Base-by-base conservation (phyloP, 192 early-diverging fungal species). In the Dimargaris cristalligena region DNA sequence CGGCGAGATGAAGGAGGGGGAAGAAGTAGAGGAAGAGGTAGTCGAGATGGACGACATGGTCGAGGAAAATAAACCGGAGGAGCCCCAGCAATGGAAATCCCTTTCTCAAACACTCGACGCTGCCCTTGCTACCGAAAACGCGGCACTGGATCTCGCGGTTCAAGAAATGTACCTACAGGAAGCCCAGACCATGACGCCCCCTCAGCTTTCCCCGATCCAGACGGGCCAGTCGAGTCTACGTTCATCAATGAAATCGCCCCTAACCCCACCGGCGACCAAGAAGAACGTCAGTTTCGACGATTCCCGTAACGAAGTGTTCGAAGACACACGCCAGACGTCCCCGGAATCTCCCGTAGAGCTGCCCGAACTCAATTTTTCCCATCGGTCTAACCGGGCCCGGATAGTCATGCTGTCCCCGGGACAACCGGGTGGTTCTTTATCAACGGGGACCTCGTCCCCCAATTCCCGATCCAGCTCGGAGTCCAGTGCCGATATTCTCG, bases 391-490 rank as follows among this genome's bases (percentile, higher is more conserved):
- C n/a, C n/a, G n/a, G n/a, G 20, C 48, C 20, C 48, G 48, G 4
- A 50, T 50, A 13, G 48, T 50, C 22, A 50, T 50, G 48, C 26
- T 50, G 48, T n/a, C 48, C 9, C 48, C 48, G 26, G 48, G 48
- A 4, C 10, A n/a, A 8, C 23, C 4, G 47, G 23, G n/a, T 22
- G 47, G 47, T 22, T 4, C 47, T 22, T 9, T 4, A 13, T 6
- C 13, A 9, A 48, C 10, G 6, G 14, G 4, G n/a, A 48, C 47
- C 47, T 41, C 38, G 22, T 48, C 20, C 4, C 9, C 23, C 47
- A 22, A 22, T n/a, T n/a, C 20, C 47, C 13, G 4, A 6, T 48
- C 20, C 47, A 13, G 13, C 47, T 22, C 20, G 47, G 20, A 48
- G n/a, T 10, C 38, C 38, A 41, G 8, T 41, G 38, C 38, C 38